Percentiles rank a stretch among this genome's conserved stretches.
Evolutionary conservation across 2,329 filamentous ascomycete species (phyloP).

Genomic region (Thermochaetoides dissita): DNA sequence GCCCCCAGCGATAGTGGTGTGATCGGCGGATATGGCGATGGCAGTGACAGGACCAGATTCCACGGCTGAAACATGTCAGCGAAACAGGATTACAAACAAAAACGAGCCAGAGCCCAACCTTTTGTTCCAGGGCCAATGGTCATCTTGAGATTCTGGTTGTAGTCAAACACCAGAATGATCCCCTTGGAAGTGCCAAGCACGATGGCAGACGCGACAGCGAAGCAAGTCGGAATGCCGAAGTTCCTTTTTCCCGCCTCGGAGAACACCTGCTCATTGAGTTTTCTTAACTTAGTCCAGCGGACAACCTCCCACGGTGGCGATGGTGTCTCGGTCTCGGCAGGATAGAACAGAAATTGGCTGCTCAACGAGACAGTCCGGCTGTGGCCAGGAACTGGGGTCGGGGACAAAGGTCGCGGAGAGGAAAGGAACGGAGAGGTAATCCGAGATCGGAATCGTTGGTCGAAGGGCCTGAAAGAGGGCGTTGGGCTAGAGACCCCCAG

Average conservation of each 20-base stretch:
- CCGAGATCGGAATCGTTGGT: constrained; percentile 83
- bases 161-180: constrained; percentile 90
- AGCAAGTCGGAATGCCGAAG: constrained; percentile 81
- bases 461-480: constrained; percentile 81
- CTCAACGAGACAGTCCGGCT: constrained; percentile 69
- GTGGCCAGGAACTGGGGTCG: constrained; percentile 60
- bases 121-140: constrained; percentile 91
- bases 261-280: constrained; percentile 78
- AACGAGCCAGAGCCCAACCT: constrained; percentile 33
- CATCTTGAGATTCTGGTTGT: constrained; percentile 85
- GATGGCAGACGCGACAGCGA: constrained; percentile 76
- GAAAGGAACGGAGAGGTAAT: constrained; percentile 47
- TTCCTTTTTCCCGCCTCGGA: constrained; percentile 84
- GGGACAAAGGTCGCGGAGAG: constrained; percentile 59
- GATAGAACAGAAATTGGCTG: constrained; percentile 51
- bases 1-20: constrained; percentile 79
- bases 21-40: constrained; percentile 82
- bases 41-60: constrained; percentile 82
- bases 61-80: constrained; percentile 44
- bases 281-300: constrained; percentile 85
- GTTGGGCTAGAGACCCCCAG: constrained; percentile 55
- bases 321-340: constrained; percentile 52
- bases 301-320: constrained; percentile 93
- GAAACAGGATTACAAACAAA: constrained; percentile 13
- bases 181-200: constrained; percentile 89